Evolutionary conservation across 2,329 filamentous ascomycete species (phyloP).

Genomic region (Fusarium buxicola): DNA sequence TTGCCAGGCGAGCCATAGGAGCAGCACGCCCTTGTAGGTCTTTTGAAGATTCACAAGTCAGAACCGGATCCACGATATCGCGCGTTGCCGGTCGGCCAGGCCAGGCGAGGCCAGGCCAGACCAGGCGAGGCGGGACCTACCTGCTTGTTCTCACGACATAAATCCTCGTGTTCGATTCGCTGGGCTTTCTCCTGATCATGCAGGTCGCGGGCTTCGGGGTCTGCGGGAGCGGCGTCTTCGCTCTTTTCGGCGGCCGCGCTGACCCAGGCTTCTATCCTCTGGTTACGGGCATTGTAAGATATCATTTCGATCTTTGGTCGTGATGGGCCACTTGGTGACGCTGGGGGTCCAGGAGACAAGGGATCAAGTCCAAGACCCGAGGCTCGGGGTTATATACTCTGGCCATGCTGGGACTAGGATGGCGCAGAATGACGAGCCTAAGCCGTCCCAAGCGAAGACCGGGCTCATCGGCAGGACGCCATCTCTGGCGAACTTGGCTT

Average conservation of each 20-base stretch:
- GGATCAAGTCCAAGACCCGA: constrained; percentile 26
- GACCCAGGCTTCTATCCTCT: constrained; percentile 44
- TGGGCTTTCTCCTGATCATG: constrained; percentile 47
- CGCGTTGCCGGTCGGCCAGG: constrained; percentile 2
- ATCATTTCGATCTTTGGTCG: constrained; percentile 42
- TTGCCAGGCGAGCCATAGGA: constrained; percentile 69
- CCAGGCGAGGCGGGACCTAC: constrained; percentile 26
- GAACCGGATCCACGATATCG: constrained; percentile 6
- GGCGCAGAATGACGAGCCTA: constrained; percentile 39
- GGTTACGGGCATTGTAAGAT: constrained; percentile 40
- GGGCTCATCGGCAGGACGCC: constrained; percentile 33
- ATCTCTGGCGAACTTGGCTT: constrained; percentile 39
- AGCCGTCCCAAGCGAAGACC: constrained; percentile 21
- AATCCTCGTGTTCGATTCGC: constrained; percentile 46
- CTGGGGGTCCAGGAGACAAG: constrained; percentile 27
- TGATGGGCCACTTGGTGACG: constrained; percentile 39
- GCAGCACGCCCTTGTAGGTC: constrained; percentile 45
- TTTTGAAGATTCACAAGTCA: constrained; percentile 23
- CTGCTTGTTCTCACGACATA: constrained; percentile 46
- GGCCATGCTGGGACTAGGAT: constrained; percentile 34
- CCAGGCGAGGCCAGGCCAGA: background rate
- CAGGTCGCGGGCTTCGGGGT: constrained; percentile 45
- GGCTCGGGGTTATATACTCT: constrained; percentile 43
- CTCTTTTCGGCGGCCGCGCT: constrained; percentile 40
- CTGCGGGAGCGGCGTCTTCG: constrained; percentile 38